Evolutionary conservation across 768 basidiomycete genomes (phyloP).

Genomic region (Ramaria sp.): DNA sequence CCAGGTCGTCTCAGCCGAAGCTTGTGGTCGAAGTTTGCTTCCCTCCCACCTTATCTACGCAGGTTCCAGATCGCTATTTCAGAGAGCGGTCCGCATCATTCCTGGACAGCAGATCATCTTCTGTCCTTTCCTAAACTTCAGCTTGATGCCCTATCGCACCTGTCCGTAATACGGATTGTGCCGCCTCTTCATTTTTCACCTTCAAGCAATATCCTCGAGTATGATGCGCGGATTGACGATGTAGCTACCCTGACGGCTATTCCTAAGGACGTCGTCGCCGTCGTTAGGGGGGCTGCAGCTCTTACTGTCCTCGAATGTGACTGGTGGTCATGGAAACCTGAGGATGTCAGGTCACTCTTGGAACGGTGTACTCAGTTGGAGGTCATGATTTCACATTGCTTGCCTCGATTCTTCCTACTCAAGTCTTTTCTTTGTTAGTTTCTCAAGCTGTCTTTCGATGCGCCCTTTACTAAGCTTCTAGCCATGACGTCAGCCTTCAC

Average conservation of each 20-base stretch:
- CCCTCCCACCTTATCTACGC: constrained; percentile 19
- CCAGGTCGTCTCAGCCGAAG: constrained; percentile 26
- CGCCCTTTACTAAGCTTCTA: constrained; percentile 26
- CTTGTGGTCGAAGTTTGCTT: constrained; percentile 24
- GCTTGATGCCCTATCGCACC: constrained; percentile 16
- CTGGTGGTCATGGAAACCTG: constrained; percentile 27
- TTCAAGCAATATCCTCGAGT: constrained; percentile 11
- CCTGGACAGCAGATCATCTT: constrained; percentile 31
- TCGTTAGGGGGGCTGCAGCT: constrained; percentile 16
- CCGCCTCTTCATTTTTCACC: constrained; percentile 15
- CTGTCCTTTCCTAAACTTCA: constrained; percentile 23
- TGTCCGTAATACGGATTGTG: constrained; percentile 21
- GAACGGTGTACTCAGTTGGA: constrained; percentile 24
- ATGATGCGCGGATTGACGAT: constrained; percentile 19
- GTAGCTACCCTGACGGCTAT: constrained; percentile 20
- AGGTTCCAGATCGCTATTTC: constrained; percentile 20
- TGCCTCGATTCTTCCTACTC: constrained; percentile 4
- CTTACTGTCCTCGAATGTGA: constrained; percentile 26
- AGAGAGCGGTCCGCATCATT: constrained; percentile 27
- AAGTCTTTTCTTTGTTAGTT: constrained; percentile 12
- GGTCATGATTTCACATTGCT: constrained; percentile 12
- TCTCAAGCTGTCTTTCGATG: constrained; percentile 24
- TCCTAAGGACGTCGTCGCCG: constrained; percentile 22
- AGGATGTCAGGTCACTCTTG: constrained; percentile 23
- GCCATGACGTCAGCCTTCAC: constrained; percentile 23